Base-by-base conservation (phyloP, 257 asterid species). In the Nicotiana tomentosiformis region DNA sequence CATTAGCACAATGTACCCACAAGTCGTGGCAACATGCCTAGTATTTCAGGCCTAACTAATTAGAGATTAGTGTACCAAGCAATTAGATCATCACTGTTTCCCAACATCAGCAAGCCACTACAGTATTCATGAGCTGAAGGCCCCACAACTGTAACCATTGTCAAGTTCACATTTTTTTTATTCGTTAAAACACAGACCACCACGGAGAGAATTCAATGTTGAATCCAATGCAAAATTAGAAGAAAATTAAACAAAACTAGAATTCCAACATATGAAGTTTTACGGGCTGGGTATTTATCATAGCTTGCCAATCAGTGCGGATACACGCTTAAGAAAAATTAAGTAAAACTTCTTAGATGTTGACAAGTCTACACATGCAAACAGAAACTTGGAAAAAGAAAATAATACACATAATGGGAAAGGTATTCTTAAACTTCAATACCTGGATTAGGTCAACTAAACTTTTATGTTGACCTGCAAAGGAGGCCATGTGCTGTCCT, bases 401-500 rank as follows among this genome's bases (percentile, higher is more conserved):
- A 10, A 67, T 51, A 83, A 66, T 30, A 68, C 80, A 62, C 76
- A 82, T 29, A 78, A 39, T 23, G 84, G 81, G 57, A 30, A 46
- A 85, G 57, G 29, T 33, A 5, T 83, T 67, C 55, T 77, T 30
- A 53, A 23, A 70, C 72, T 77, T 53, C 70, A 68, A 43, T 90
- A 94, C 98, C 97, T 94, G 97, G 82, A 91, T 91, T 74, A 91
- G 89, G 88, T 89, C 94, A 84, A 90, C 97, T 81, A 93, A 84
- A 88, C 92, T 94, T 85, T 89, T 94, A 83, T 88, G 95, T 72
- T 86, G 97, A 60, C 90, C 92, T 74, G 86, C 64, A 70, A 84
- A 85, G 53, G 91, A 88, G 72, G 86, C 66, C 30, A 82, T 26
- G 56, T 70, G 86, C 81, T 88, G 90, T 43, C 84, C 70, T 58